Evolutionary conservation across 2,329 filamentous ascomycete genomes (phyloP), one percentile per base, ranked within the genome.

Genomic region (Aureobasidium lini): DNA sequence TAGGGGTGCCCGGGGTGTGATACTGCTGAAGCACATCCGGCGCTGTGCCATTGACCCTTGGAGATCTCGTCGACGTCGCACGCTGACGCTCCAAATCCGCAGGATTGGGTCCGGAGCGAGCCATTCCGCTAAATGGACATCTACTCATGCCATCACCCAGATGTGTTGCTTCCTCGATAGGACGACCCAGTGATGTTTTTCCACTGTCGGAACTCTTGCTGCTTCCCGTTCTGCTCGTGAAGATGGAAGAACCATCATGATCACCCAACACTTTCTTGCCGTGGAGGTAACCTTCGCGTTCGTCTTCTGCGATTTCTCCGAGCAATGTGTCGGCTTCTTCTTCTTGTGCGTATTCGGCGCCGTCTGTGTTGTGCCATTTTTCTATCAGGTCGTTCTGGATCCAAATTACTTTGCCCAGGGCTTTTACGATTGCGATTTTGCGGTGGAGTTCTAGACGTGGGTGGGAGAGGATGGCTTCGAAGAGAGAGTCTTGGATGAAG

Each of bases 351-450:
- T 48, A 56, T 13, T 60, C 59, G n/a, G 32, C 13, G 15, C 59
- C 59, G n/a, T 60, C 59, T 28, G 49, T 46, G 10, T 42, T 47
- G 43, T 90, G 88, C 86, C 88, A 92, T 71, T 87, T 88, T n/a
- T 88, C 87, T 71, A 93, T 89, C 32, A 93, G 78, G 71, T 93
- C 89, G 69, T 93, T 93, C 73, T 93, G 89, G 65, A 93, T 91
- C 88, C 89, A 93, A 64, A 93, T 86, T 29, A 93, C 85, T 71
- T 94, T 93, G 63, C 84, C 84, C 23, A 93, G 77, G 0, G 89
- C 89, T 69, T 87, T 88, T 48, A 92, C 80, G 4, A 93, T 79
- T 23, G 83, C 85, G 16, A 87, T 85, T 75, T 92, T 92, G 72
- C 82, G 81, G 60, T 79, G 77, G 66, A 89, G 78, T 39, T 81